Evolutionary conservation across 1,284 basidiomycete species (phyloP), one percentile per base, ranked within the genome.

Genomic region (Tilletia horrida): DNA sequence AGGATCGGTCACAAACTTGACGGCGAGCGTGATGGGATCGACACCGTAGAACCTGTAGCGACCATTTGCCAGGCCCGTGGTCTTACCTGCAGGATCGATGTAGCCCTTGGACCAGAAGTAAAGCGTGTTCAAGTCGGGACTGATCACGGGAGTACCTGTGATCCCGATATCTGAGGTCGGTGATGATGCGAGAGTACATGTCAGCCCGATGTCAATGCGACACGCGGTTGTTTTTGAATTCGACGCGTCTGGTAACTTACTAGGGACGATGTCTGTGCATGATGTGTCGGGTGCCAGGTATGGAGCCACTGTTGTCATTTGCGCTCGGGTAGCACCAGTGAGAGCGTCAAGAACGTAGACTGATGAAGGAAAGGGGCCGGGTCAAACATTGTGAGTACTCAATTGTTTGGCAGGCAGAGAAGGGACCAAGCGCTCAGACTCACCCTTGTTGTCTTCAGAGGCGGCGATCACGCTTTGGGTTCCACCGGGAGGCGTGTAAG

Each of bases 31-130:
- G 0, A 69, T 64, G 1, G 67, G 47, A 35, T 69, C 67, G 21
- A 69, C 48, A 25, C 67, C 64, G 62, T 69, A 69, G 64, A 69
- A 69, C n/a, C 35, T 47, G 52, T 66, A 69, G 9, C 67, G 47
- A 3, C 64, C 67, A 42, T 69, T 69, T 40, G 27, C 27, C 3
- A 59, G 25, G n/a, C 67, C 67, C 3, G 27, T 3, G 16, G 64
- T 66, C 16, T 48, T 18, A 6, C 45, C 45, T 8, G 64, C 35
- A 7, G 64, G 64, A 11, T 66, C 67, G 0, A 64, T 59, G 27
- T 69, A 69, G 2, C 27, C 14, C 43, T 69, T 69, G 47, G 50
- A 59, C 64, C 64, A 69, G 52, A 69, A 69, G 64, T 45, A 69
- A 21, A 69, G 61, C 4, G 67, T 69, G 29, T 66, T 63, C 50